phyloP scores from a whole-genome alignment of 352 stramenopile genomes.

The Globisporangium orthogonon region DNA sequence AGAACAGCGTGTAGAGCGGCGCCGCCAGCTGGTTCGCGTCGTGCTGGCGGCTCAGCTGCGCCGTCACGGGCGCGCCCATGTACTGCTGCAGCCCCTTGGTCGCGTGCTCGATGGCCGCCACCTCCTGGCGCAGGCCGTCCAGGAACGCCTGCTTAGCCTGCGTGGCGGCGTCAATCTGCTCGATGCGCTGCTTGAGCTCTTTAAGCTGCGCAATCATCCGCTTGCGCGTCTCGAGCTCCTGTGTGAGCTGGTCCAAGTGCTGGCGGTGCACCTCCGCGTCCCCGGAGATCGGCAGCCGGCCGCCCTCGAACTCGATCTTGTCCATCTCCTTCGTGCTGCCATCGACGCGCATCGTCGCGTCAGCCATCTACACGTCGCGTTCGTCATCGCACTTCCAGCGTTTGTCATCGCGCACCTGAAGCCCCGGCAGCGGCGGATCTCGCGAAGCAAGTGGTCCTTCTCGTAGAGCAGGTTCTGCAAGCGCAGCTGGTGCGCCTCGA shows the following conservation, averaged over 20 bases:
- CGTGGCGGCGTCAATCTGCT: constrained; percentile 41
- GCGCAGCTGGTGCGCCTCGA: constrained; percentile 69
- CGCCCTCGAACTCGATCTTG: constrained; percentile 62
- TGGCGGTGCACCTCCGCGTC: constrained; percentile 44
- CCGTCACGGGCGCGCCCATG: constrained; percentile 43
- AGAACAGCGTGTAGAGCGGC: constrained; percentile 65
- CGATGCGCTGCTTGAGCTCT: constrained; percentile 52
- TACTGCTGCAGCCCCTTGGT: constrained; percentile 54
- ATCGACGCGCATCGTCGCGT: too few species aligned
- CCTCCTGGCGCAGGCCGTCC: constrained; percentile 38
- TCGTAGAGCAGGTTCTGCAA: constrained; percentile 82
- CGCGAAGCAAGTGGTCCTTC: constrained; percentile 73
- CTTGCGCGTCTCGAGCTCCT: constrained; percentile 58
- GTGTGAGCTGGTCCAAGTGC: constrained; percentile 62
- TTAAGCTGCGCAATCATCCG: constrained; percentile 53
- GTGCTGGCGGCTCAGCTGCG: constrained; percentile 31
- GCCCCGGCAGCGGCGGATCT: constrained; percentile 64
- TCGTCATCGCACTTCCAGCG: too few species aligned
- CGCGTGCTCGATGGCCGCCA: constrained; percentile 48
- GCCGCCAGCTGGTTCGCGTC: constrained; percentile 41
- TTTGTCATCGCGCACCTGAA: constrained; percentile 26
- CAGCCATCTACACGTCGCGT: too few species aligned
- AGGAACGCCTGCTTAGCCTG: constrained; percentile 59
- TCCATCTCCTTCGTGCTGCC: constrained; percentile 70
- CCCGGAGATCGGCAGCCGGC: constrained; percentile 42